Base-by-base conservation (phyloP, 2,329 filamentous ascomycete species). In the Talaromyces sp. region DNA sequence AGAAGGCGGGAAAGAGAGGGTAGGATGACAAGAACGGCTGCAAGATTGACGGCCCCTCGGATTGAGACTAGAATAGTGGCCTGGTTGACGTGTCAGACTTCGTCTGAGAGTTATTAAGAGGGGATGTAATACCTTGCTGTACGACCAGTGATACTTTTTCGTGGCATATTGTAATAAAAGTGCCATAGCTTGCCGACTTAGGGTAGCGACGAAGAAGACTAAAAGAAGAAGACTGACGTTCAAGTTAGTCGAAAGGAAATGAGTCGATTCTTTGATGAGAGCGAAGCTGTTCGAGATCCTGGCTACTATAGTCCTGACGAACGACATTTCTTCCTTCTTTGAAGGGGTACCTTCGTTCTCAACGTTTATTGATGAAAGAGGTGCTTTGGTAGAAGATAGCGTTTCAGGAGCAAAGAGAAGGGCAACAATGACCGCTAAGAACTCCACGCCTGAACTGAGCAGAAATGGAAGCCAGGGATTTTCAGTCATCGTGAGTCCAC, bases 401-500 rank as follows among this genome's bases (percentile, higher is more conserved):
- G 61, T 63, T n/a, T 63, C 61, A 16, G 61, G 61, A 31, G 61
- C 50, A 27, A 63, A 63, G 11, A 63, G 3, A 2, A 63, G 5
- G 35, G 61, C 61, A 37, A 63, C 50, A n/a, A 31, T 22, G 22
- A 63, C 13, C 16, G 61, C 61, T 8, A 63, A 47, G 1, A 63
- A 63, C 14, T 63, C 61, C 61, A 63, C 16, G 9, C 61, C 61
- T 24, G 61, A 57, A 57, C 50, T 37, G 9, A 50, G 37, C 27
- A 63, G 11, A 48, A 57, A 63, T 63, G 73, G 72, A 14, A 69
- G 45, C 72, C 72, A 73, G 11, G 66, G 65, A 33, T 67, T 37
- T 4, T 63, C 66, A 10, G 60, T 68, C 71, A 75, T 74, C 47
- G 74, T n/a, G 37, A 69, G 70, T 41, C 72, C 72, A 60, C 72